These are phyloP conservation scores for Clonostachys rosea DNA, from an alignment of 2,329 filamentous ascomycete genomes.

Conservation along the genomic window DNA sequence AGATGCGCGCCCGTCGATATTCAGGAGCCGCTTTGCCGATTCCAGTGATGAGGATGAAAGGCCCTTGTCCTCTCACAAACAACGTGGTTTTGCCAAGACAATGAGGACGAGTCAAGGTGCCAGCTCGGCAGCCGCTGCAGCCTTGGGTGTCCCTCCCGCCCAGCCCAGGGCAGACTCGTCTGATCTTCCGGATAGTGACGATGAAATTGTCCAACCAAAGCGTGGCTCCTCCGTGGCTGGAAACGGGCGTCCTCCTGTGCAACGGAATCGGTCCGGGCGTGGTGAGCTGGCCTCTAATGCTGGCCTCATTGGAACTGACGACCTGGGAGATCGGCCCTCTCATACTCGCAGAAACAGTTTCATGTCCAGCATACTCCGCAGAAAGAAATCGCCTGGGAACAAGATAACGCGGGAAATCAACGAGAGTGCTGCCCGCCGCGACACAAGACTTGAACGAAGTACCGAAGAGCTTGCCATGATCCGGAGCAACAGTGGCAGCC, in stretches of 20 bases:
- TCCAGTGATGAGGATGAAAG: conserved; percentile 59
- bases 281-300: conserved; percentile 20
- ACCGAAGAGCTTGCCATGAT: conserved; percentile 45
- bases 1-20: conserved; percentile 25
- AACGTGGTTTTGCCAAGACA: conserved; percentile 25
- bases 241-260: conserved; percentile 17
- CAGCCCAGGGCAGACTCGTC: conserved; percentile 48
- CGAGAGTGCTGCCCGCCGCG: conserved; percentile 57
- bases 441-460: conserved; percentile 58
- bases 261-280: conserved; percentile 34
- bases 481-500: conserved; percentile 21
- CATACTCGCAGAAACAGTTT: conserved; percentile 42
- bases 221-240: conserved; percentile 1
- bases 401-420: conserved; percentile 49
- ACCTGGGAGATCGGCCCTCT: conserved; percentile 13
- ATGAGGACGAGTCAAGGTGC: conserved; percentile 19
- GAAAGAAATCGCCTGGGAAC: conserved; percentile 47
- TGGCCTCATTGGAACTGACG: conserved; percentile 10
- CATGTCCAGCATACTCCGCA: conserved; percentile 54
- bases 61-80: conserved; percentile 9
- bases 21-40: conserved; percentile 61
- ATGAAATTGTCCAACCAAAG: conserved; percentile 27
- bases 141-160: conserved; percentile 28
- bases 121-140: conserved; percentile 24
- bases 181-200: conserved; percentile 56